Evolutionary conservation across 2,329 filamentous ascomycete genomes (phyloP).

Genomic region (Cladosporium colombiae): DNA sequence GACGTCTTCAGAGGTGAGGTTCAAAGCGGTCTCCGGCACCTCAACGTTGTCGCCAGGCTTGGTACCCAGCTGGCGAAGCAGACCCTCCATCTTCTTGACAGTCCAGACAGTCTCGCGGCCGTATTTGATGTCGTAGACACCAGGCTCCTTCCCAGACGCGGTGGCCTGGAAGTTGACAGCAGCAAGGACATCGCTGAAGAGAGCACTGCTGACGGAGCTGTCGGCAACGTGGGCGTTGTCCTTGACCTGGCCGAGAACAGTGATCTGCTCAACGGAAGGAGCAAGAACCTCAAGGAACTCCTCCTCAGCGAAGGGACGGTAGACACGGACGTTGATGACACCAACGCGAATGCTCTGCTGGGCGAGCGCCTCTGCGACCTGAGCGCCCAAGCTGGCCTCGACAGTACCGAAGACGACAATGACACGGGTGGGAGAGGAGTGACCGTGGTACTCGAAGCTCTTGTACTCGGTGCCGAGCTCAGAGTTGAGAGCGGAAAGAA

Average conservation of each 20-base stretch:
- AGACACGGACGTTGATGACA: constrained; percentile 87
- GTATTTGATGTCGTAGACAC: constrained; percentile 86
- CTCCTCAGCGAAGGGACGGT: constrained; percentile 93
- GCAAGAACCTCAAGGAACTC: constrained; percentile 84
- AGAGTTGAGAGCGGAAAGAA: constrained; percentile 76
- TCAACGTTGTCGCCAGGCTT: constrained; percentile 40
- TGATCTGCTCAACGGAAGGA: constrained; percentile 70
- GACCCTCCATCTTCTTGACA: constrained; percentile 52
- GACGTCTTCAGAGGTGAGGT: constrained; percentile 51
- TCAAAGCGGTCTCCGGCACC: constrained; percentile 40
- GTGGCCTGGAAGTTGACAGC: constrained; percentile 76
- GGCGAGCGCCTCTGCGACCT: constrained; percentile 73
- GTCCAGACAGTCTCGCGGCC: constrained; percentile 69
- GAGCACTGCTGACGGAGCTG: constrained; percentile 72
- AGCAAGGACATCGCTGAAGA: constrained; percentile 90
- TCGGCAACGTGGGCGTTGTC: constrained; percentile 74
- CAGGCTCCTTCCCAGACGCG: constrained; percentile 60
- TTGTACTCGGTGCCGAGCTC: constrained; percentile 93
- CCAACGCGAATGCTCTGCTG: constrained; percentile 76
- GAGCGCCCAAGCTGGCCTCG: constrained; percentile 81
- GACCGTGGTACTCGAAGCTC: constrained; percentile 91
- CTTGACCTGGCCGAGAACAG: constrained; percentile 85
- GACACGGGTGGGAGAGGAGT: constrained; percentile 75
- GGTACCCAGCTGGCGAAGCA: constrained; percentile 50
- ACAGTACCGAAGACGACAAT: constrained; percentile 91